Conservation (phyloP, 1,284 basidiomycete species). For the Cryptococcus depauperatus region DNA sequence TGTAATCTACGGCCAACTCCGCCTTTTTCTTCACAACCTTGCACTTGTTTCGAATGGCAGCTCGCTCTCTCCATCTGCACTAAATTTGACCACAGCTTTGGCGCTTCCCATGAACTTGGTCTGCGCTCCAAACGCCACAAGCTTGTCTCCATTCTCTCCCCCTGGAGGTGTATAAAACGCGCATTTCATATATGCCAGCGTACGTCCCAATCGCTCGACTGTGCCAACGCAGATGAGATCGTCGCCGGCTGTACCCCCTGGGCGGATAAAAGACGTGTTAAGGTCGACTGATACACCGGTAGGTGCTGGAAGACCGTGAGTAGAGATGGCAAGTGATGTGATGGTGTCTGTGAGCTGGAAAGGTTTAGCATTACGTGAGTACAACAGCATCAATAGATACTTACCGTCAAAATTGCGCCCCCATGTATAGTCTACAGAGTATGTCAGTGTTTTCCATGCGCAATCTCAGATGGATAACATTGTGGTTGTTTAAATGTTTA, state of each 20-base stretch:
- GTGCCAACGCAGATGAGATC: conserved; percentile 34
- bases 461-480: conserved; percentile 17
- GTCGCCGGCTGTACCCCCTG: conserved; percentile 35
- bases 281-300: conserved; percentile 43
- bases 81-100: conserved; percentile 22
- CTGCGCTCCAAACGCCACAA: conserved; percentile 43
- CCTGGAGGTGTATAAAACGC: conserved; percentile 9
- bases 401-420: conserved; percentile 40
- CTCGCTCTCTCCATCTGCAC: conserved; percentile 34
- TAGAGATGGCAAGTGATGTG: conserved; percentile 41
- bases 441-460: not conserved
- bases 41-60: conserved; percentile 14
- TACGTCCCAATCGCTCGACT: conserved; percentile 38
- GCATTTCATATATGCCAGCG: conserved; percentile 10
- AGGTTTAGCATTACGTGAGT: not conserved
- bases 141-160: conserved; percentile 22
- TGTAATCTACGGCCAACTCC: not conserved
- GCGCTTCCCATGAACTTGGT: conserved; percentile 41
- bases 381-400: not conserved
- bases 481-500: conserved; percentile 44
- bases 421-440: conserved; percentile 41
- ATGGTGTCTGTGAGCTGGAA: conserved; percentile 41
- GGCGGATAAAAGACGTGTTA: conserved; percentile 43
- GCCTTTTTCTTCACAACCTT: conserved; percentile 17
- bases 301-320: conserved; percentile 37